Base-by-base conservation (phyloP, 78 protist genomes). In the Pelomyxa schiedti region DNA sequence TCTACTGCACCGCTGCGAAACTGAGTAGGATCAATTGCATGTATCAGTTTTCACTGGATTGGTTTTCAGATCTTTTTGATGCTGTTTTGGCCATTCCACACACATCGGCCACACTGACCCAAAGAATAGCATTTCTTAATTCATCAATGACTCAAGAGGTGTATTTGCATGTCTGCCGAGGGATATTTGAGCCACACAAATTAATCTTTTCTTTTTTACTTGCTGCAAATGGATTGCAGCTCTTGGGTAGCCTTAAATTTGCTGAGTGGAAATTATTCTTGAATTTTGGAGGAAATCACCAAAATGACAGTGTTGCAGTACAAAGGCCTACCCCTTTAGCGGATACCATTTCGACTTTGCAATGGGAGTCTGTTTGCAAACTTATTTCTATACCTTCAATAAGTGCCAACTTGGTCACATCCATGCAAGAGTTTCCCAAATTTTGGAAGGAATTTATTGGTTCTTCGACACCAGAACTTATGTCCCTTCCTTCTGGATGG, bases 1-100 rank as follows among this genome's bases (percentile, higher is more conserved):
- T 88, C 40, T 94, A 88, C 89, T 94, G 90, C 72, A 53, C 88
- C 38, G 28, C 91, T 58, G 78, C 77, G 67, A 84, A 84, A 30
- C 80, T 94, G 2, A 1, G 41, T 65, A 75, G 75, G 29, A 72
- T 94, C 30, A 77, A 84, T 66, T 81, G 63, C 80, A 87, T 91
- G 93, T 94, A 94, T 70, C 91, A 83, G 66, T 87, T 39, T 72
- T 81, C 89, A n/a, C 77, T 91, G 26, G 68, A 77, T 64, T 83
- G 82, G 81, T 90, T 86, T 24, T 28, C 2, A 40, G 32, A 3
- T 2, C 66, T 75, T 5, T 58, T 75, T 42, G 28, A 9, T 36
- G 0, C 16, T 16, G 71, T 68, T 66, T 58, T 74, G 36, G 4
- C 22, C 42, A 1, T 0, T n/a, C 9, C 76, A 8, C n/a, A 24